Percentiles rank a stretch among this genome's conserved stretches.
phyloP scores from a whole-genome alignment of 257 asterid genomes.

The Przewalskia tangutica region DNA sequence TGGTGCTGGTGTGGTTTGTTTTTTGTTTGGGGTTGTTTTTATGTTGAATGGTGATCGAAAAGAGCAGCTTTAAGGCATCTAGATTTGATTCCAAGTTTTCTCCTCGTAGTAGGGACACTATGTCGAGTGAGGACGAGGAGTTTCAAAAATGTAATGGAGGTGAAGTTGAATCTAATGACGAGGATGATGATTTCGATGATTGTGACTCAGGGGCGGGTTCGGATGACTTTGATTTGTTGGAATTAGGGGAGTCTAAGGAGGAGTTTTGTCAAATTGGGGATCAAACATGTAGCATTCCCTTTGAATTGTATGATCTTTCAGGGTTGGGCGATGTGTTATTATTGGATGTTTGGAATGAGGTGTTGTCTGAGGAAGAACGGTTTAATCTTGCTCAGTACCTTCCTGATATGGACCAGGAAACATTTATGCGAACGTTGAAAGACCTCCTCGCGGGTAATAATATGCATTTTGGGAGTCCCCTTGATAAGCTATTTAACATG shows the following conservation, averaged over 20 bases:
- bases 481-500: slow-evolving; percentile 58
- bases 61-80: slow-evolving; percentile 64
- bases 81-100: slow-evolving; percentile 64
- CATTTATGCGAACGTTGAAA: slow-evolving; percentile 56
- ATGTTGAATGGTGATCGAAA: slow-evolving; percentile 92
- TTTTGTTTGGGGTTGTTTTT: slow-evolving; percentile 15
- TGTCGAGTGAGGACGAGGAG: slow-evolving; percentile 71
- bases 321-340: slow-evolving; percentile 72
- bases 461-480: slow-evolving; percentile 85
- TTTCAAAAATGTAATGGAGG: slow-evolving; percentile 40
- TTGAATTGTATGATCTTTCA: slow-evolving; percentile 78
- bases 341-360: slow-evolving; percentile 94
- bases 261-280: slow-evolving; percentile 93
- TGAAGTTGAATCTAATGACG: slow-evolving; percentile 42
- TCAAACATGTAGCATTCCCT: slow-evolving; percentile 86
- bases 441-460: slow-evolving; percentile 71
- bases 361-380: slow-evolving; percentile 77
- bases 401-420: slow-evolving; percentile 97
- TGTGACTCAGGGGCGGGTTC: slow-evolving; percentile 99
- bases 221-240: slow-evolving; percentile 84
- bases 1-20: neutral
- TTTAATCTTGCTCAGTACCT: slow-evolving; percentile 64
- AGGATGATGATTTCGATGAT: slow-evolving; percentile 58
- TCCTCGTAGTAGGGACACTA: slow-evolving; percentile 51
- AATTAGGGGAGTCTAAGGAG: slow-evolving; percentile 80